Evolutionary conservation across 768 basidiomycete species (phyloP), one percentile per base, ranked within the genome.

Genomic region (Saitozyma sp.): DNA sequence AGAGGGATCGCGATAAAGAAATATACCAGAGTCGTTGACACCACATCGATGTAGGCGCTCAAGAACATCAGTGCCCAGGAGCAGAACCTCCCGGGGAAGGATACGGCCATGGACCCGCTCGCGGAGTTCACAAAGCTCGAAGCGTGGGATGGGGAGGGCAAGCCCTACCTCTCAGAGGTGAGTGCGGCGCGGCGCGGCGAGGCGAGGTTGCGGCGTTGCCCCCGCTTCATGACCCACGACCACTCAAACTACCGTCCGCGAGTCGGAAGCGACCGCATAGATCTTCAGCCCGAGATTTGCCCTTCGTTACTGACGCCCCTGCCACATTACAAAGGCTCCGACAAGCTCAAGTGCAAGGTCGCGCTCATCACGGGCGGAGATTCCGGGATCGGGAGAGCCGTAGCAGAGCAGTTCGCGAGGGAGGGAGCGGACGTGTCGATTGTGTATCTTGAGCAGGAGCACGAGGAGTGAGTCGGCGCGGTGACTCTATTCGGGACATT

Each of bases 371-470:
- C 78, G 4, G 78, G 77, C 11, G 72, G 74, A 60, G 71, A 72
- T 56, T 68, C 65, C 16, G 77, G 77, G 29, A 78, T 76, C 40
- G 77, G 77, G 6, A 55, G 76, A 11, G 54, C 71, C 11, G 74
- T 75, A 3, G 78, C 74, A 50, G 69, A 74, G 56, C 73, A 78
- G 68, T 78, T 82, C 38, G 81, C 81, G 0, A 65, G 82, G 19
- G 82, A 82, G 60, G 82, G 82, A 65, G 75, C 84, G 8, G 80
- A 80, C 39, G 69, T 83, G 0, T 80, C 81, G 0, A 79, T 83
- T 54, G 74, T 69, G n/a, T 83, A 86, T 74, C 82, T 87, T 0
- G 83, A 84, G 1, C 80, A 85, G 63, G 87, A 87, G 71, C 79
- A 83, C 62, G 79, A 82, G 50, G 86, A 87, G 81, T 79, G 63